Evolutionary conservation across 495 filamentous ascomycete genomes (phyloP).

Genomic region (Hypoxylon lenormandii): DNA sequence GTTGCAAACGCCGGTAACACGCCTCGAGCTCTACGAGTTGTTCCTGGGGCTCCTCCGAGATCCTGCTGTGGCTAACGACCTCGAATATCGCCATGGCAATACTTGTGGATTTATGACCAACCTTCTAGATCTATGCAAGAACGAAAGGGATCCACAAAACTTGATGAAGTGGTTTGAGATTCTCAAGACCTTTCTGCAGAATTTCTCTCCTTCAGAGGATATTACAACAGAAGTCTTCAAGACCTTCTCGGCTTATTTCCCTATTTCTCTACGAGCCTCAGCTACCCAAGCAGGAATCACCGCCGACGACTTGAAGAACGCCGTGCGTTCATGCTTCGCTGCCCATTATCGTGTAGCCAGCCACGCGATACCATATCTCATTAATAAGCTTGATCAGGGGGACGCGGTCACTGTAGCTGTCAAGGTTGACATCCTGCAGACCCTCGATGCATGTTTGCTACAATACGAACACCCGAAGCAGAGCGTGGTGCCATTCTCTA

Average conservation of each 20-base stretch:
- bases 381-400: constrained; percentile 64
- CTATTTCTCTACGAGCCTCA: constrained; percentile 62
- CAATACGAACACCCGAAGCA: constrained; percentile 56
- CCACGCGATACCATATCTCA: constrained; percentile 59
- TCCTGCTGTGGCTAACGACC: constrained; percentile 53
- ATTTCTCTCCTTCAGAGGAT: constrained; percentile 57
- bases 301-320: constrained; percentile 61
- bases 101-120: constrained; percentile 56
- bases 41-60: constrained; percentile 56
- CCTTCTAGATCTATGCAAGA: constrained; percentile 58
- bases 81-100: constrained; percentile 56
- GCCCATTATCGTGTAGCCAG: constrained; percentile 56
- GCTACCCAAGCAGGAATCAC: constrained; percentile 59
- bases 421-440: constrained; percentile 65
- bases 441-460: constrained; percentile 60
- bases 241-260: constrained; percentile 65
- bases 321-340: constrained; percentile 62
- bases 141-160: constrained; percentile 64
- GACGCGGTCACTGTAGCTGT: constrained; percentile 64
- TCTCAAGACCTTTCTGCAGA: constrained; percentile 53
- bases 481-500: constrained; percentile 56
- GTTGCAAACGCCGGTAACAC: constrained; percentile 57
- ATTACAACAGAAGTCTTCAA: constrained; percentile 61
- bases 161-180: constrained; percentile 63
- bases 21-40: constrained; percentile 63